Evolutionary conservation across 2,329 filamentous ascomycete genomes (phyloP).

Genomic region (Botryotinia narcissicola): DNA sequence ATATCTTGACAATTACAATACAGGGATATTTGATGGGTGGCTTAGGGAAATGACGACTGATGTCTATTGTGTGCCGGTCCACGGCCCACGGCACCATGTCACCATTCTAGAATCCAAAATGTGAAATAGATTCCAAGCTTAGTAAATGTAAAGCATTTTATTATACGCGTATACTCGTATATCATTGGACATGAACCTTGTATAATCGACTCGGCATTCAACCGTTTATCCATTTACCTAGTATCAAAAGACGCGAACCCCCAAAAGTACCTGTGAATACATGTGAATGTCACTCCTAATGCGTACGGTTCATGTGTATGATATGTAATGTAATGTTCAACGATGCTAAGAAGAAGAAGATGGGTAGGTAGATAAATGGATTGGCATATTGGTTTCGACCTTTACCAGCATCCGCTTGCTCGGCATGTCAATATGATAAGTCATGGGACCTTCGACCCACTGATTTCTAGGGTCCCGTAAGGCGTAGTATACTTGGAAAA

Average conservation of each 20-base stretch:
- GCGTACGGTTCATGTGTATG: neutral
- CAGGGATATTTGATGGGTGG: neutral
- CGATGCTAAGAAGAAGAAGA: neutral
- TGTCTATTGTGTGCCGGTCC: neutral
- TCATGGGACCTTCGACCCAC: constrained; percentile 8
- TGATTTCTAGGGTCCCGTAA: neutral
- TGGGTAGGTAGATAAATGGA: neutral
- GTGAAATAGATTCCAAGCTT: neutral
- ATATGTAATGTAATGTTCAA: neutral
- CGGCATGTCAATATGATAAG: neutral
- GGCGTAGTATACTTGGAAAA: constrained; percentile 11
- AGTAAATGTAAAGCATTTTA: neutral
- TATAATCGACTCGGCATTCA: neutral
- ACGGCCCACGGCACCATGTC: neutral
- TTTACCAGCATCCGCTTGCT: neutral
- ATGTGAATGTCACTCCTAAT: neutral
- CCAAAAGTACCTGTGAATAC: neutral
- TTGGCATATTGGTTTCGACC: neutral
- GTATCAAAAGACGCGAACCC: neutral
- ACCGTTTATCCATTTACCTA: neutral
- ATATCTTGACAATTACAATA: neutral
- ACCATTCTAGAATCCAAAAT: neutral
- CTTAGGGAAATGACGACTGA: constrained; percentile 6
- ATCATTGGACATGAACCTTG: neutral
- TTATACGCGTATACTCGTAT: neutral